phyloP scores from a whole-genome alignment of 208 protist species.

The Leishmania aethiopica region DNA sequence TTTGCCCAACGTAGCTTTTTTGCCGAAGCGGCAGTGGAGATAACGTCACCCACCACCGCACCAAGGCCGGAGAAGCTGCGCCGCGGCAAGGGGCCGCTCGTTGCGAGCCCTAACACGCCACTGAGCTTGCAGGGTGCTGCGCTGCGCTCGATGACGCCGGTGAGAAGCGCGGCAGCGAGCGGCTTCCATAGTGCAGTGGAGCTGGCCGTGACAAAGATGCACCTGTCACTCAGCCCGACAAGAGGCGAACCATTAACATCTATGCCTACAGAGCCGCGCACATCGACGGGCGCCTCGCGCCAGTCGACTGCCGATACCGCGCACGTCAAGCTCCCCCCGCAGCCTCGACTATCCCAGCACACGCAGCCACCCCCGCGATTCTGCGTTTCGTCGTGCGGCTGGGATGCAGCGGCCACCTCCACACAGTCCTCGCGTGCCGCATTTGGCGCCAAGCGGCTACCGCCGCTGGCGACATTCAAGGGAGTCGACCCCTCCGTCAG shows the following conservation, averaged over 20 bases:
- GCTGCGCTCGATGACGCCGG: background rate
- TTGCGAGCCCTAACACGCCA: background rate
- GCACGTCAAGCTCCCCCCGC: background rate
- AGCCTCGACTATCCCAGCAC: background rate
- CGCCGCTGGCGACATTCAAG: conserved; percentile 1
- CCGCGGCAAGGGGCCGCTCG: background rate
- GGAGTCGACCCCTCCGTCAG: background rate
- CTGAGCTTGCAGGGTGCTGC: background rate
- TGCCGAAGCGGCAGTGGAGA: background rate
- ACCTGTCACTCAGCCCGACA: background rate
- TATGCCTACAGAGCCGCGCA: background rate
- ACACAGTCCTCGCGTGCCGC: background rate
- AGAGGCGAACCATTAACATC: background rate
- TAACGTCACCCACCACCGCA: background rate
- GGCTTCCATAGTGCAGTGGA: background rate
- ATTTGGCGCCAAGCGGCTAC: background rate
- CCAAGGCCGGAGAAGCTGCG: background rate
- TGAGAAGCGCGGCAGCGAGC: background rate
- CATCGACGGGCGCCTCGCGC: background rate
- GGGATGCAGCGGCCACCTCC: background rate
- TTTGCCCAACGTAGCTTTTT: background rate
- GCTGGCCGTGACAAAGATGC: background rate
- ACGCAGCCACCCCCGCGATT: background rate
- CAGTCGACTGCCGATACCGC: background rate
- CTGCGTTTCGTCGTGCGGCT: background rate